phyloP scores from a whole-genome alignment of 2,329 filamentous ascomycete species.

The Verticillium longisporum region DNA sequence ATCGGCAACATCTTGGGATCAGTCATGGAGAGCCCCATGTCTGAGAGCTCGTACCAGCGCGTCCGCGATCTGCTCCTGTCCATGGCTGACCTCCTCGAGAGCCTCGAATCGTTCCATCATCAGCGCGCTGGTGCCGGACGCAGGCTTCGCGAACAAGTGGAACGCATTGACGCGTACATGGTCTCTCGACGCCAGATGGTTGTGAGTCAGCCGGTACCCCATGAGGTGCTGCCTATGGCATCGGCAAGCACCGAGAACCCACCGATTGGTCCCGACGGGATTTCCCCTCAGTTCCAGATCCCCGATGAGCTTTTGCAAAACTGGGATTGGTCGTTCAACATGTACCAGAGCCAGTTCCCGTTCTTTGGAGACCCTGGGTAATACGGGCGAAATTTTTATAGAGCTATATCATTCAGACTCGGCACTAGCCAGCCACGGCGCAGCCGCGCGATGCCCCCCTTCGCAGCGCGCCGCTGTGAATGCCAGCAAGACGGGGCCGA shows the following conservation, averaged over 20 bases:
- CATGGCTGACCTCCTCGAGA: conserved; percentile 22
- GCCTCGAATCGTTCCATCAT: conserved; percentile 15
- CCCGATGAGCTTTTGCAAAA: conserved; percentile 5
- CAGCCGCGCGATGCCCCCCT: not conserved
- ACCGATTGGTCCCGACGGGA: not conserved
- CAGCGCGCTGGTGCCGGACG: conserved; percentile 14
- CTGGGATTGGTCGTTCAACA: conserved; percentile 3
- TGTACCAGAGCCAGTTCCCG: conserved; percentile 1
- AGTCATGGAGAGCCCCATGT: conserved; percentile 22
- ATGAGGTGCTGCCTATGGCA: not conserved
- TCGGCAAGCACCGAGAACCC: not conserved
- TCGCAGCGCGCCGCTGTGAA: not conserved
- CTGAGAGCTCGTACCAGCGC: conserved; percentile 17
- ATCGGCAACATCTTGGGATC: conserved; percentile 26
- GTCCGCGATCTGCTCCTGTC: conserved; percentile 21
- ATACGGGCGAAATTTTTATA: not conserved
- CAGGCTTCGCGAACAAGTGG: conserved; percentile 15
- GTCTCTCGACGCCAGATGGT: conserved; percentile 7
- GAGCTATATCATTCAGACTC: not conserved
- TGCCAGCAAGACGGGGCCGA: not conserved
- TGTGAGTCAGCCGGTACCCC: not conserved
- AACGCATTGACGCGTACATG: conserved; percentile 18
- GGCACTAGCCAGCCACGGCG: not conserved
- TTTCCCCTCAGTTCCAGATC: conserved; percentile 3
- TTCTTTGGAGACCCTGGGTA: not conserved